These are phyloP conservation scores for Polygonum maritimum DNA, from an alignment of 148 eudicot genomes.

Conservation along the genomic window DNA sequence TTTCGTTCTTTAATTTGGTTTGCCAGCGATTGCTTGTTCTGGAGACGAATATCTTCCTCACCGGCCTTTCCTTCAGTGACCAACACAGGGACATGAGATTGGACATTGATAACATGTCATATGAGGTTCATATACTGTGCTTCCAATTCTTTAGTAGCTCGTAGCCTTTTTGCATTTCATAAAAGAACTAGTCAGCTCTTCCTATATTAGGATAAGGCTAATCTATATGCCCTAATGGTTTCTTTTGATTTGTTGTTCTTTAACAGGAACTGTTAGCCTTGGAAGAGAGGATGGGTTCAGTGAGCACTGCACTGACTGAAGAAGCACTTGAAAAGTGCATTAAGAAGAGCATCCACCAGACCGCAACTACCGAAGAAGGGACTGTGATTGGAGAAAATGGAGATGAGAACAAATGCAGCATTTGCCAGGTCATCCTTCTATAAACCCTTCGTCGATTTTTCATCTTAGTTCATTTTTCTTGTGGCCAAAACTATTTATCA, in stretches of 20 bases:
- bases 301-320: slow-evolving; percentile 77
- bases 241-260: neutral
- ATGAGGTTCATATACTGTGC: slow-evolving; percentile 43
- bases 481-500: neutral
- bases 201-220: neutral
- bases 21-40: slow-evolving; percentile 65
- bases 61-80: slow-evolving; percentile 65
- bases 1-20: slow-evolving; percentile 10
- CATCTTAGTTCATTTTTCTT: neutral
- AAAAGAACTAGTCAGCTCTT: neutral
- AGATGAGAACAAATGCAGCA: slow-evolving; percentile 68
- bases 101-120: slow-evolving; percentile 93
- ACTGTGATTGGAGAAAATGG: slow-evolving; percentile 16
- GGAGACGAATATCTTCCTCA: slow-evolving; percentile 70
- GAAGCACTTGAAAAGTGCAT: slow-evolving; percentile 61
- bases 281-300: slow-evolving; percentile 91
- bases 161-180: neutral
- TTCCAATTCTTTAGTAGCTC: neutral
- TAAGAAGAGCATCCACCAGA: slow-evolving; percentile 35
- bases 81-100: slow-evolving; percentile 95
- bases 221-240: neutral
- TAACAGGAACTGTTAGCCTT: slow-evolving; percentile 81
- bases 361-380: slow-evolving; percentile 12
- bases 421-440: slow-evolving; percentile 65
- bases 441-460: neutral